A percentile compares a stretch with the other conserved stretches of the same genome.
phyloP scores from a whole-genome alignment of 2,329 filamentous ascomycete species.

The Paramyrothecium sp. region DNA sequence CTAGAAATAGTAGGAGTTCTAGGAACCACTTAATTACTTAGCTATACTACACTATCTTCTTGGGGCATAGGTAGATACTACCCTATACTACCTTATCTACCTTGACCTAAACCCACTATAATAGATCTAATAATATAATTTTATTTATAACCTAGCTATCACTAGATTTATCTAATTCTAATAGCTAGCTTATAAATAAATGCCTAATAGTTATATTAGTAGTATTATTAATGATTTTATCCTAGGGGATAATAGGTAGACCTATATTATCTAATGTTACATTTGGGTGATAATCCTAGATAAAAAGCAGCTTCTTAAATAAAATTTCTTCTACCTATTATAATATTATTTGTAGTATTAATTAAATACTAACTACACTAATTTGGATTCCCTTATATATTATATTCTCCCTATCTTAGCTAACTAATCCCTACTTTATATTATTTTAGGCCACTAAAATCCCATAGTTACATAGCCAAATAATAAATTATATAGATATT shows the following conservation, averaged over 20 bases:
- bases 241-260: neutral
- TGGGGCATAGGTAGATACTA: neutral
- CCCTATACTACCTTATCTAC: neutral
- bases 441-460: neutral
- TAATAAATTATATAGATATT: neutral
- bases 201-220: too few species aligned
- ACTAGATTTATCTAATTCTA: too few species aligned
- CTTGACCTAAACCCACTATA: neutral
- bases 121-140: conserved; percentile 1
- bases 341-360: neutral
- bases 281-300: too few species aligned
- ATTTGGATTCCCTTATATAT: neutral
- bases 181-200: too few species aligned
- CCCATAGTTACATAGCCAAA: neutral
- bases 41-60: conserved; percentile 1
- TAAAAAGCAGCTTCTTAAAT: neutral
- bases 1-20: too few species aligned
- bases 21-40: neutral
- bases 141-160: too few species aligned
- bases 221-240: too few species aligned
- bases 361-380: neutral
- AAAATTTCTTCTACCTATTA: too few species aligned
- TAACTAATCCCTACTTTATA: neutral
- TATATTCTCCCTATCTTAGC: too few species aligned
- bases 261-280: neutral